Evolutionary conservation across 2,329 filamentous ascomycete genomes (phyloP), one percentile per base, ranked within the genome.

Genomic region (Penicillium frequentans): DNA sequence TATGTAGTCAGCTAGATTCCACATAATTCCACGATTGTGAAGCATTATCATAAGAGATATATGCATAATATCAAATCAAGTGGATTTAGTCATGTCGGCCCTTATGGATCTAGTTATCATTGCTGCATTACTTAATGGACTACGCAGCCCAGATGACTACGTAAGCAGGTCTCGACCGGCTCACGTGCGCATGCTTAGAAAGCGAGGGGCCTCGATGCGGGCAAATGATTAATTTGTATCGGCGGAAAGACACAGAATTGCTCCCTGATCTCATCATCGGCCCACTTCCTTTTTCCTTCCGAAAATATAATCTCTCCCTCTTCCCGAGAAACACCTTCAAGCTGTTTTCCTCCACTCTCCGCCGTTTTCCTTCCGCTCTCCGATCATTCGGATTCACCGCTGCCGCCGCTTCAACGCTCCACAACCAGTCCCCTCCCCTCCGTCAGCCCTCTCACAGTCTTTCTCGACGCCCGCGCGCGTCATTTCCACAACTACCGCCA

Each of bases 321-420:
- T 51, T 55, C 54, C 57, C 50, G 52, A n/a, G 46, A 54, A 60
- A 63, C 72, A 81, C 82, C 86, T 88, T 80, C 90, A 96, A 93
- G 82, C 85, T 96, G 93, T 96, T 96, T 84, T 91, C 91, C 82
- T 91, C 88, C 76, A 82, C 85, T 64, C 86, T 93, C 68, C 85
- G 86, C 79, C 86, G 90, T 74, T 86, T 80, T 60, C 76, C 81
- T 68, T 75, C 78, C 59, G 78, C 89, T 72, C 82, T 96, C 71
- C 86, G 89, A 78, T 89, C 90, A 68, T 81, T 88, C 69, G 82
- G 86, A 69, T 84, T 91, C 67, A 84, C 93, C 64, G 85, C 90
- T 62, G 83, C 91, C 72, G 87, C 86, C 61, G 90, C 90, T 48
- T 83, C 88, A 62, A 83, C 87, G 42, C 81, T 90, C 52, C 84